These are phyloP conservation scores for Krasilnikovozyma curviuscula DNA, from an alignment of 768 basidiomycete genomes.

Conservation along the genomic window DNA sequence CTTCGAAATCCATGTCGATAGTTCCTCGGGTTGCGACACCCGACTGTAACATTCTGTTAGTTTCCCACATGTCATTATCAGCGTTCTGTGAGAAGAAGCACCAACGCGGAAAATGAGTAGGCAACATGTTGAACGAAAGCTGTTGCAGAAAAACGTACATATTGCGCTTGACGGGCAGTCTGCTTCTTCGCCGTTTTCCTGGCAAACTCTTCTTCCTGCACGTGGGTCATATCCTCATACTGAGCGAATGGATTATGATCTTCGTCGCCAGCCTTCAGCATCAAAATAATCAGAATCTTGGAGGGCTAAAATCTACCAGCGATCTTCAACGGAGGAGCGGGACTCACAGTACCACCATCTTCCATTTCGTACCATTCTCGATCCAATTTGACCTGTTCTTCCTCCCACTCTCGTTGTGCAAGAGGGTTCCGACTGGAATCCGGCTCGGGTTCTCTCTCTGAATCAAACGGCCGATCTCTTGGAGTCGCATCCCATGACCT, in stretches of 20 bases:
- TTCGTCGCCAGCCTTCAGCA: conserved; percentile 43
- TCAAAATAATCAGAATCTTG: background rate
- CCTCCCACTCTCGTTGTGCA: conserved; percentile 66
- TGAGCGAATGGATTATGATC: conserved; percentile 83
- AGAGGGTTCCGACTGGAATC: conserved; percentile 16
- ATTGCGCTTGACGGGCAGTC: conserved; percentile 89
- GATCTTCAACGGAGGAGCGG: background rate
- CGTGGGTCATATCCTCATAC: conserved; percentile 60
- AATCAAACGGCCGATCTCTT: background rate
- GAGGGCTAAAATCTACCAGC: background rate
- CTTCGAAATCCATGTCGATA: conserved; percentile 87
- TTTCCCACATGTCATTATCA: conserved; percentile 97
- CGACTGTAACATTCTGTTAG: conserved; percentile 89
- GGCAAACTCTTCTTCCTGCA: conserved; percentile 55
- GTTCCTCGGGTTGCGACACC: conserved; percentile 73
- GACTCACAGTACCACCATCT: conserved; percentile 30
- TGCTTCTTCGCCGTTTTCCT: conserved; percentile 70
- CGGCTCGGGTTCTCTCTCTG: background rate
- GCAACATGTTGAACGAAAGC: background rate
- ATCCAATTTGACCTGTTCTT: conserved; percentile 78
- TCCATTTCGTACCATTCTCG: conserved; percentile 88
- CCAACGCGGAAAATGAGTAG: background rate
- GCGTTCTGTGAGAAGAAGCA: conserved; percentile 44
- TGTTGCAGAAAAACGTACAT: conserved; percentile 36
- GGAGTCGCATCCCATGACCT: conserved; percentile 16